phyloP scores from a whole-genome alignment of 768 basidiomycete genomes.

The Hirschioporus abietinus region DNA sequence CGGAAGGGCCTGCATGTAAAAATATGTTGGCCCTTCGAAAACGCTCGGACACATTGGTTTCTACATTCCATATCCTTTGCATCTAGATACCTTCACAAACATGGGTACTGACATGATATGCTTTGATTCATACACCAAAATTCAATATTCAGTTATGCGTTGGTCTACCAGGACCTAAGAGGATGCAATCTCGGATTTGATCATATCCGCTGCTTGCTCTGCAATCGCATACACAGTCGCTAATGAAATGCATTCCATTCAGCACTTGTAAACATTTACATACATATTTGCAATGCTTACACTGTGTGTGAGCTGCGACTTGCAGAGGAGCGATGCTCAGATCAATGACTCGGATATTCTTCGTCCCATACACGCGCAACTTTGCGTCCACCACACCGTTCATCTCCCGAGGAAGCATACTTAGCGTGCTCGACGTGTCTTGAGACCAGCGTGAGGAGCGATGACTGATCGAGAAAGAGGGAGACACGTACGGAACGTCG shows the following conservation, averaged over 20 bases:
- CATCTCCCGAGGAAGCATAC: conserved; percentile 34
- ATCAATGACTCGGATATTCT: conserved; percentile 30
- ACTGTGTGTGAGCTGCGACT: conserved; percentile 14
- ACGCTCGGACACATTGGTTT: too few species aligned
- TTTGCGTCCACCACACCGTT: conserved; percentile 31
- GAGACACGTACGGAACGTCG: conserved; percentile 9
- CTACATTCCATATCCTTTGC: too few species aligned
- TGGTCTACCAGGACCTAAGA: not conserved
- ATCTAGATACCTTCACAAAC: too few species aligned
- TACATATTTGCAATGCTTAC: conserved; percentile 9
- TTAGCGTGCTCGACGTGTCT: conserved; percentile 24
- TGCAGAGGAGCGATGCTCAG: conserved; percentile 20
- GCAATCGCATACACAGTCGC: conserved; percentile 13
- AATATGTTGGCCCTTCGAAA: too few species aligned
- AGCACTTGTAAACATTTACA: too few species aligned
- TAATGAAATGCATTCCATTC: not conserved
- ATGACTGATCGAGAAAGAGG: not conserved
- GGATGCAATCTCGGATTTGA: not conserved
- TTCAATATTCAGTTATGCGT: too few species aligned
- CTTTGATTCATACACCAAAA: too few species aligned
- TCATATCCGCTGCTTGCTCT: conserved; percentile 8
- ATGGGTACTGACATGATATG: too few species aligned
- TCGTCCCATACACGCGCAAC: conserved; percentile 28
- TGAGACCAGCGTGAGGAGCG: not conserved
- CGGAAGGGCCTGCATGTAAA: too few species aligned